Evolutionary conservation across 2,329 filamentous ascomycete species (phyloP), one percentile per base, ranked within the genome.

Genomic region (Thyridium curvatum): DNA sequence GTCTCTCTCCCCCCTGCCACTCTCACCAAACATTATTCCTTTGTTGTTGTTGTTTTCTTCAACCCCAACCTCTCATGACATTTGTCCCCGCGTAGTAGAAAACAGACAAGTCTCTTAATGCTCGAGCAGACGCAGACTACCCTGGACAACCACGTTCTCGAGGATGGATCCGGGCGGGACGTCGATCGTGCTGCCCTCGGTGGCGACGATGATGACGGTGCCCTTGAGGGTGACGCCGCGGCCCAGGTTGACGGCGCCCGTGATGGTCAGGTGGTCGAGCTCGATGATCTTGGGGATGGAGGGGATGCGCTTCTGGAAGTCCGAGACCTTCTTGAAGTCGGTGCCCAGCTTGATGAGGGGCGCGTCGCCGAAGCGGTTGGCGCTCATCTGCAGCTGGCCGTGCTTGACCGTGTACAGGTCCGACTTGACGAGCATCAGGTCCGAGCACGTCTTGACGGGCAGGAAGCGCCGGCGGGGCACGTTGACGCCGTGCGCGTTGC

Each of bases 261-360:
- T 98, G 55, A 98, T 95, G 59, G 93, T 98, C 43, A 98, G 79
- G 62, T 98, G 93, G 59, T 94, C 87, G 35, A 93, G 79, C 72
- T 94, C 87, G 50, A 93, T 80, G 53, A 94, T 90, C 77, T 87
- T 90, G 58, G 87, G 87, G 55, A 94, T 94, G 48, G 83, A 88
- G 10, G 84, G 76, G 52, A 94, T 90, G 60, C 84, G 84, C 67
- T 87, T 83, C 71, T 89, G 84, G 77, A 94, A 94, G 72, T 89
- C 93, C 2, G 91, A 97, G 30, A 98, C 93, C 82, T 98, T 98
- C 85, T 98, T 98, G 82, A 98, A 98, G 77, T 98, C 93, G 58
- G 82, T 82, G 54, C 93, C 93, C 39, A 98, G 85, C 84, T 98
- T 98, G 78, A 98, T 98, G 52, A 98, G 78, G 41, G 93, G 93